These are phyloP conservation scores for Barnettozyma populi DNA, from an alignment of 805 yeast species.

Conservation along the genomic window DNA sequence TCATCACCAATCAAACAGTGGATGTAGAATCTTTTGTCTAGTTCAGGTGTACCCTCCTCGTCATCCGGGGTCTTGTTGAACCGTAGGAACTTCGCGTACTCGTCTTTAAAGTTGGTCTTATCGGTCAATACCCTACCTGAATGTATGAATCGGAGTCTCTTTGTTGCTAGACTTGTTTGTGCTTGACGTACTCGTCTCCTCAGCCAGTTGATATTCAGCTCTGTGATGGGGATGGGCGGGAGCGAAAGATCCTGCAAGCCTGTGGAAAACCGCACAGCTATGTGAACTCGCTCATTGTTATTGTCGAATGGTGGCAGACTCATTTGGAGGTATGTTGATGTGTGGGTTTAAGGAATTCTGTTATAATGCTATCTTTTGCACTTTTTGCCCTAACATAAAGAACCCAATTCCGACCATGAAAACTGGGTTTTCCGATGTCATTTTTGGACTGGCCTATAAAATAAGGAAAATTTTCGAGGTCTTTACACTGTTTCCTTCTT, in stretches of 20 bases:
- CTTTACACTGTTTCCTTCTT: slow-evolving; percentile 4
- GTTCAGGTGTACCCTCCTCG: neutral
- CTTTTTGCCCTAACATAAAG: neutral
- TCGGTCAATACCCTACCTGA: slow-evolving; percentile 63
- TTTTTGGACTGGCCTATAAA: neutral
- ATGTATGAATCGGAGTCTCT: slow-evolving; percentile 59
- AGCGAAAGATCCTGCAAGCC: slow-evolving; percentile 37
- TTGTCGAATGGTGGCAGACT: slow-evolving; percentile 3
- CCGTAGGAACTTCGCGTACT: slow-evolving; percentile 32
- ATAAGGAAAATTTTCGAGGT: slow-evolving; percentile 4
- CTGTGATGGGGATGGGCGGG: slow-evolving; percentile 28
- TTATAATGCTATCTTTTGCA: neutral
- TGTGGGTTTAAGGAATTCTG: neutral
- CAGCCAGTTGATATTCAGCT: slow-evolving; percentile 34
- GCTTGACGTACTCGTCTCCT: slow-evolving; percentile 37
- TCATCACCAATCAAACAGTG: slow-evolving; percentile 78
- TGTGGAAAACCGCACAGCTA: slow-evolving; percentile 42
- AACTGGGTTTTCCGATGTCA: neutral
- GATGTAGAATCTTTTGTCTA: slow-evolving; percentile 42
- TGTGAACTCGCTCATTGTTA: slow-evolving; percentile 6
- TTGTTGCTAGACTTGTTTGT: slow-evolving; percentile 26
- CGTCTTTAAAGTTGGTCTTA: slow-evolving; percentile 47
- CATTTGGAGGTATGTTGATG: neutral
- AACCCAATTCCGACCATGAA: neutral
- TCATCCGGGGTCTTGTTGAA: slow-evolving; percentile 11